Evolutionary conservation across 1,284 basidiomycete genomes (phyloP), one percentile per base, ranked within the genome.

Genomic region (Cutaneotrichosporon sp.): DNA sequence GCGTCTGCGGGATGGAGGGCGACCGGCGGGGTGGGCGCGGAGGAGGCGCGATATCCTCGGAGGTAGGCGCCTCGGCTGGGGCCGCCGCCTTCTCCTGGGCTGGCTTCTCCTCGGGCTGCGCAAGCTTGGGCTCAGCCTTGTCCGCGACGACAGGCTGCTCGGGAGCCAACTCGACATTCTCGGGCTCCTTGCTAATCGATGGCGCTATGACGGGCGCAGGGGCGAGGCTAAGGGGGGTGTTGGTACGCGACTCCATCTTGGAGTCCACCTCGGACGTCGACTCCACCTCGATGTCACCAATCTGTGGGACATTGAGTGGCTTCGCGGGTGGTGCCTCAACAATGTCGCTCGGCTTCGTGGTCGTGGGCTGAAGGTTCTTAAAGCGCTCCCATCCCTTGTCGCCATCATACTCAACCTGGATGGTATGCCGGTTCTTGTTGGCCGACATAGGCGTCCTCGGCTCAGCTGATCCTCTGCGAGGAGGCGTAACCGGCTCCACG

Each of bases 331-430:
- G 27, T 1, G 43, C 50, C 9, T 25, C 33, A 25, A 45, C 13
- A 45, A 45, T 54, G 27, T 54, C 53, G 14, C n/a, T 20, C 2
- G 61, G 58, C 46, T 47, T 52, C 27, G 46, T 45, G 18, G 11
- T 29, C n/a, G 22, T 34, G 3, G 47, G 47, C 27, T 31, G 47
- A 6, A 50, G 47, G 16, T 50, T 50, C 27, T 54, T 20, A 18
- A 27, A 42, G 22, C 29, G n/a, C 33, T 63, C 59, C 64, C 64
- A 66, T 3, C 50, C 31, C 60, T 46, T 62, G 52, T 78, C 76
- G 20, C 70, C 72, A 45, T 88, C 88, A 69, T 94, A 94, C 76
- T 95, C 93, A 59, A 97, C 88, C 77, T 97, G 92, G 45, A 95
- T 91, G 2, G 93, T 95, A 79, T 95, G 92, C 16, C 89, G 81